Evolutionary conservation across 768 basidiomycete species (phyloP), one percentile per base, ranked within the genome.

Genomic region (Auriscalpium microsporum): DNA sequence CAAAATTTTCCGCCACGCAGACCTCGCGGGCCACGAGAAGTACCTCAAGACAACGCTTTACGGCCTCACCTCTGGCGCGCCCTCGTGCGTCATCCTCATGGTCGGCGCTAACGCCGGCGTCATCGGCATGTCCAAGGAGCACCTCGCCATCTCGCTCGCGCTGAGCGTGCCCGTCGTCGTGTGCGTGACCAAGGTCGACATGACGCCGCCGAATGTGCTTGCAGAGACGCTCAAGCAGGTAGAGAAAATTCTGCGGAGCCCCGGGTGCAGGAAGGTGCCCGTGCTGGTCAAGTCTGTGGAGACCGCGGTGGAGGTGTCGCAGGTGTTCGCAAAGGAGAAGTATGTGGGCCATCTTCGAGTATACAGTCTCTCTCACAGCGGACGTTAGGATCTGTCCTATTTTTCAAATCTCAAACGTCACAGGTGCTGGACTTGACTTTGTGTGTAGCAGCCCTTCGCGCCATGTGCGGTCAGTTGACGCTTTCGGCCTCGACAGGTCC

Each of bases 181-280:
- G 45, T 93, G 92, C 68, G 86, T 98, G 56, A 97, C 95, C 4
- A 98, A 98, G 80, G 91, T 96, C 64, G 96, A 98, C 68, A 97
- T 96, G 95, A 97, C 95, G 0, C 96, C 96, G 6, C 78, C 86
- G 10, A 90, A 95, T 59, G 85, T 94, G 35, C 79, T 94, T 48
- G 83, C 82, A n/a, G 89, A 95, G 69, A 98, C 94, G 0, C 77
- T 89, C 45, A 91, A 89, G 64, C 94, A 97, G 72, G 86, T 97
- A 0, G 80, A 83, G 9, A 99, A 96, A 74, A 92, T 97, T 42
- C 71, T 98, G 56, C 86, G 81, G 67, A 91, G 89, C 61, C 96
- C 94, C 9, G 95, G 95, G 10, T 97, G 94, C 74, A 91, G 90
- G 50, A 92, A 90, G 71, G 79, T 73, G 4, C 89, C 90, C 0